phyloP scores from a whole-genome alignment of 1,139 yeast species.

The Pneumocystis wakefieldiae region DNA sequence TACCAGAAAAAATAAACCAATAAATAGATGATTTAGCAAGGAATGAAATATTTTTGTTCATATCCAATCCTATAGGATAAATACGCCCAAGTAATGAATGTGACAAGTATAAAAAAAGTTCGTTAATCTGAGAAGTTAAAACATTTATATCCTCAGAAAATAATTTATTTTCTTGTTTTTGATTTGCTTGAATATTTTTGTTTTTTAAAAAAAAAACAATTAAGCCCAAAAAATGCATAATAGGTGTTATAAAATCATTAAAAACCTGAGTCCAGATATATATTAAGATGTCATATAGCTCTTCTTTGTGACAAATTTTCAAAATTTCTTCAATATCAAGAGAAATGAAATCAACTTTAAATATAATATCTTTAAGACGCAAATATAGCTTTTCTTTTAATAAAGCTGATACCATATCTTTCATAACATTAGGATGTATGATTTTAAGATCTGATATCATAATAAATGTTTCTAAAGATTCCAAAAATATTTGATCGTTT shows the following conservation, averaged over 20 bases:
- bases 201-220: slow-evolving; percentile 7
- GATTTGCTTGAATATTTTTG: slow-evolving; percentile 1
- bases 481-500: slow-evolving; percentile 32
- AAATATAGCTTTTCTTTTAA: slow-evolving; percentile 31
- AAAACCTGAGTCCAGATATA: slow-evolving; percentile 57
- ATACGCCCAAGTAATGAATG: slow-evolving; percentile 61
- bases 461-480: slow-evolving; percentile 38
- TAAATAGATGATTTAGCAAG: slow-evolving; percentile 38
- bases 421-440: slow-evolving; percentile 50
- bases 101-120: slow-evolving; percentile 47
- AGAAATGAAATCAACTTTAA: slow-evolving; percentile 46
- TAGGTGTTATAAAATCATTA: slow-evolving; percentile 52
- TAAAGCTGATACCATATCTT: slow-evolving; percentile 41
- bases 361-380: slow-evolving; percentile 47
- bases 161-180: slow-evolving; percentile 8
- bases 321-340: slow-evolving; percentile 63
- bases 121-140: slow-evolving; percentile 18
- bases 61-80: slow-evolving; percentile 51
- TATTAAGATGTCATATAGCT: slow-evolving; percentile 43
- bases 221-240: slow-evolving; percentile 37
- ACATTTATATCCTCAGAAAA: not conserved
- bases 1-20: slow-evolving; percentile 40
- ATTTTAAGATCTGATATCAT: slow-evolving; percentile 31
- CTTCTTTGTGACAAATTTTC: slow-evolving; percentile 39
- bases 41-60: slow-evolving; percentile 22